Conservation (phyloP, 2,329 filamentous ascomycete genomes). For the Monilinia fructicola region DNA sequence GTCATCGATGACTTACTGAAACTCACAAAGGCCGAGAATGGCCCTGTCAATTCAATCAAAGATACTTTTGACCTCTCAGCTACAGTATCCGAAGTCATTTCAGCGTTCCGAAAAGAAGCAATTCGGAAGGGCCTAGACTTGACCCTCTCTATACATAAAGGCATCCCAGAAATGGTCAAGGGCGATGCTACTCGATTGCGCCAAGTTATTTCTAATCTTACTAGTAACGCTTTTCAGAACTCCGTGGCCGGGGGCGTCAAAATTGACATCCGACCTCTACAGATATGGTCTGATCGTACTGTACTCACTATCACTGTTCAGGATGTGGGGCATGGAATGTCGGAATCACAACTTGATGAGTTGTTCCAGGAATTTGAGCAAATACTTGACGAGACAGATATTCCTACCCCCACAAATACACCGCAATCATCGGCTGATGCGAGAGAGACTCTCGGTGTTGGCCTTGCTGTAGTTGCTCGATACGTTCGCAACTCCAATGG, state of each 20-base stretch:
- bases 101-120: constrained; percentile 71
- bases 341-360: constrained; percentile 50
- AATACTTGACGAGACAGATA: constrained; percentile 50
- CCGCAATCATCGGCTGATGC: constrained; percentile 1
- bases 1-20: constrained; percentile 92
- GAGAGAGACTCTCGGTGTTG: constrained; percentile 29
- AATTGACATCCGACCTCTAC: constrained; percentile 30
- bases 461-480: constrained; percentile 34
- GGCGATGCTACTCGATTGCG: constrained; percentile 31
- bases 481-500: constrained; percentile 32
- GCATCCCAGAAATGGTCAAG: constrained; percentile 29
- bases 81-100: constrained; percentile 73
- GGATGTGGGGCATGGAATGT: constrained; percentile 31
- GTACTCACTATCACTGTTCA: constrained; percentile 31
- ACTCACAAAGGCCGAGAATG: constrained; percentile 83
- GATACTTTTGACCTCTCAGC: constrained; percentile 72
- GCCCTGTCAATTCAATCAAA: constrained; percentile 73
- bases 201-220: constrained; percentile 32
- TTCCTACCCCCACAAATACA: constrained; percentile 24
- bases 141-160: constrained; percentile 27
- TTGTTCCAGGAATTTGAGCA: constrained; percentile 60
- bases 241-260: constrained; percentile 30
- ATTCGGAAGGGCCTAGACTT: constrained; percentile 43
- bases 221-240: constrained; percentile 34
- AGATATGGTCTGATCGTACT: constrained; percentile 20